Conservation (phyloP, 2,329 filamentous ascomycete genomes). For the Aureobasidium lini region DNA sequence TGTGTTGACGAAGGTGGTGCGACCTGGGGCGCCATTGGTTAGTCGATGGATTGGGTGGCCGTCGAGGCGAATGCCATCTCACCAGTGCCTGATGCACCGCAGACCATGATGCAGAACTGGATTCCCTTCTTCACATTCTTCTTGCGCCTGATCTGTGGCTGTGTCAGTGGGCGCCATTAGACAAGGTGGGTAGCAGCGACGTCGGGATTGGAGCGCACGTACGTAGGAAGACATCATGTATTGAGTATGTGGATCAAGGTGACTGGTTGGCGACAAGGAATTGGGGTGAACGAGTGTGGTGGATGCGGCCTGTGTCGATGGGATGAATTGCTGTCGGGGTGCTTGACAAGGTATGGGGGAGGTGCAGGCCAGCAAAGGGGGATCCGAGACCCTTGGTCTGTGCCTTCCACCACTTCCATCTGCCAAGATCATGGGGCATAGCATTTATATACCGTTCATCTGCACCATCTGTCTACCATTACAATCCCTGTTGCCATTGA, state of each 20-base stretch:
- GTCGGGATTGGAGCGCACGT: constrained; percentile 4
- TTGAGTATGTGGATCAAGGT: background rate
- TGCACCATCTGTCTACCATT: background rate
- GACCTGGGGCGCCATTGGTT: constrained; percentile 48
- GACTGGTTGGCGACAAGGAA: background rate
- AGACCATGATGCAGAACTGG: constrained; percentile 99
- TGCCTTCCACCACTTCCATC: background rate
- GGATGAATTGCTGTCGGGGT: background rate
- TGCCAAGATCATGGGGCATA: constrained; percentile 8
- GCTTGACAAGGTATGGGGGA: constrained; percentile 8
- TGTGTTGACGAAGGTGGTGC: constrained; percentile 99
- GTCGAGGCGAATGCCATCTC: constrained; percentile 22
- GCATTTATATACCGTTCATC: background rate
- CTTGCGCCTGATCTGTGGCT: constrained; percentile 83
- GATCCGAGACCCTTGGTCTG: constrained; percentile 1
- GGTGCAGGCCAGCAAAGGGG: constrained; percentile 11
- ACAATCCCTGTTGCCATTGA: background rate
- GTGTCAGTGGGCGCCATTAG: constrained; percentile 15
- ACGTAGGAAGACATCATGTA: constrained; percentile 13
- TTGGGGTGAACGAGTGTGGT: constrained; percentile 4
- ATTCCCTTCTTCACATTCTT: constrained; percentile 99
- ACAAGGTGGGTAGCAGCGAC: constrained; percentile 15
- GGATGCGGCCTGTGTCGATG: background rate
- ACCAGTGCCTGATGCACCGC: constrained; percentile 97
- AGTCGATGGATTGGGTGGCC: constrained; percentile 28